A percentile compares a stretch with the other conserved stretches of the same genome.
phyloP scores from a whole-genome alignment of 2,329 filamentous ascomycete species.

The Thermoascus crustaceus region DNA sequence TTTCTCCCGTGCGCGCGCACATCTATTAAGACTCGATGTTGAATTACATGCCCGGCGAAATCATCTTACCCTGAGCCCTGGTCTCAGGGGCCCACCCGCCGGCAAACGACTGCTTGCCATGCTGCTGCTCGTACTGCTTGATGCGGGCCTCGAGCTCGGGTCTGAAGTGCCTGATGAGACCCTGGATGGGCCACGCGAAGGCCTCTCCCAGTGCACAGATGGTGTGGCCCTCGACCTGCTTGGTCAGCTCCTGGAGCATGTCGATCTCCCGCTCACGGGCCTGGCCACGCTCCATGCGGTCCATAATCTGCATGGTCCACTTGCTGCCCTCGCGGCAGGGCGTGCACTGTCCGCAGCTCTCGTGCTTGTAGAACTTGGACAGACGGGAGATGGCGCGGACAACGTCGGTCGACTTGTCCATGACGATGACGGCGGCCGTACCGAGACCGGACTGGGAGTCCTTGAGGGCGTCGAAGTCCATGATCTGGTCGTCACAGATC shows the following conservation, averaged over 20 bases:
- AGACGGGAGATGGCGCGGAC: constrained; percentile 89
- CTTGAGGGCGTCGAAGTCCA: constrained; percentile 99
- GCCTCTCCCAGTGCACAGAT: constrained; percentile 97
- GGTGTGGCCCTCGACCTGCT: constrained; percentile 98
- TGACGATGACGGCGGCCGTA: constrained; percentile 95
- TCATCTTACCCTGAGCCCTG: constrained; percentile 67
- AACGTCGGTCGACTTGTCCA: constrained; percentile 97
- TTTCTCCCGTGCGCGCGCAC: background rate
- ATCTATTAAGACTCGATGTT: too few species aligned
- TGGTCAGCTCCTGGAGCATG: constrained; percentile 98
- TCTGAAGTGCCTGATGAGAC: constrained; percentile 95
- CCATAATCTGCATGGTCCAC: constrained; percentile 99
- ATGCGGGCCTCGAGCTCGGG: constrained; percentile 91
- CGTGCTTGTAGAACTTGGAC: constrained; percentile 96
- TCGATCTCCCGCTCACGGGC: constrained; percentile 90
- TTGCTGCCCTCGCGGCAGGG: constrained; percentile 98
- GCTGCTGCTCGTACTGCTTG: constrained; percentile 64
- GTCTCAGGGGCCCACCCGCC: constrained; percentile 81
- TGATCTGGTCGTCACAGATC: constrained; percentile 88
- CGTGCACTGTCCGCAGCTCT: constrained; percentile 96
- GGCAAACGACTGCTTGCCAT: constrained; percentile 61
- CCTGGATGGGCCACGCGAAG: constrained; percentile 97
- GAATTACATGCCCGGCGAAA: constrained; percentile 88
- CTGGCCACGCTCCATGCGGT: constrained; percentile 85
- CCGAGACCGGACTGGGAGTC: constrained; percentile 95